Base-by-base conservation (phyloP, 768 basidiomycete species). In the Boletellus ananas region DNA sequence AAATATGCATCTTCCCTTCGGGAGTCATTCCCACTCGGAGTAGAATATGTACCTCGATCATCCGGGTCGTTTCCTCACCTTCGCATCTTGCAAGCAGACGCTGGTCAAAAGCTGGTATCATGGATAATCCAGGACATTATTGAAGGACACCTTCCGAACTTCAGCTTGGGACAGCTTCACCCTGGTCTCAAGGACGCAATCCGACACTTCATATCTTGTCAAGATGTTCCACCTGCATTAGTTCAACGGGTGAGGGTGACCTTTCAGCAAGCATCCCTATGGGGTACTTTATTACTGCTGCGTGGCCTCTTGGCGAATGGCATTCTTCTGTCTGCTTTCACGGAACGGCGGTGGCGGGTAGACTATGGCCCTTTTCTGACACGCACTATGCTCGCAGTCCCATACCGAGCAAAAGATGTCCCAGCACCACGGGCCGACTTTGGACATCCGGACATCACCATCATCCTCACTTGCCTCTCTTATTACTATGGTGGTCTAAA, bases 281-380 rank as follows among this genome's bases (percentile, higher is more conserved):
- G 23, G 68, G 67, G 61, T 13, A 34, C 3, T n/a, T 57, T 55
- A 5, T 44, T 73, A 4, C 47, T 71, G 2, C 41, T 73, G 6
- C 72, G 73, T 3, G 72, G 72, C 4, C 60, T 73, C 6, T 36
- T 70, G 2, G 59, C 59, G 8, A 55, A 39, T 23, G 62, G 56
- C 4, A 52, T 64, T 14, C 52, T 66, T 3, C n/a, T 58, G 13
- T 55, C 47, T 45, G 47, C 40, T 14, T 43, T 66, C 9, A 50
- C n/a, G n/a, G n/a, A n/a, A n/a, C n/a, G n/a, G n/a, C n/a, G n/a
- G n/a, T n/a, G n/a, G 35, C 34, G 65, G 1, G 64, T 66, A 3
- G 58, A 66, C 44, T 66, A 66, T 41, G 65, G 50, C n/a, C 40
- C 47, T 23, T 31, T 16, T 27, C 34, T 38, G 7, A 29, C 27